phyloP scores from a whole-genome alignment of 1,139 yeast genomes.

The Saccharomyces pastorianus region DNA sequence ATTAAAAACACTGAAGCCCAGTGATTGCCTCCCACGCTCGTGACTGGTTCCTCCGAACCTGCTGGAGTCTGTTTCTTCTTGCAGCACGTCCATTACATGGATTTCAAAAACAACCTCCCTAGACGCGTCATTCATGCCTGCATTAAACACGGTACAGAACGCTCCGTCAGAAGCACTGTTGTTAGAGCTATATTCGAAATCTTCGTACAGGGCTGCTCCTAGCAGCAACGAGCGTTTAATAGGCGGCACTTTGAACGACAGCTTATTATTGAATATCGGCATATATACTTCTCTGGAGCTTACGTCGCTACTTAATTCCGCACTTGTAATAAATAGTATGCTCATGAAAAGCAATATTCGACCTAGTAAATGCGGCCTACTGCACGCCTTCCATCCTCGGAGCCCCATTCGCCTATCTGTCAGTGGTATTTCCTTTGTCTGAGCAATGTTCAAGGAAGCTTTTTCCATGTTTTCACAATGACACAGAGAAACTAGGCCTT shows the following conservation, averaged over 20 bases:
- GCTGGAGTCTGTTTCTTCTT: slow-evolving; percentile 10
- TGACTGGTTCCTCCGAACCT: slow-evolving; percentile 23
- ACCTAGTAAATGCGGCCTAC: not conserved
- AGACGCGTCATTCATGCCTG: slow-evolving; percentile 14
- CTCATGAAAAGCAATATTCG: not conserved
- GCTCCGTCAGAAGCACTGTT: slow-evolving; percentile 10
- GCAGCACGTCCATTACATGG: slow-evolving; percentile 13
- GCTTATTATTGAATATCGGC: not conserved
- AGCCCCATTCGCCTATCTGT: not conserved
- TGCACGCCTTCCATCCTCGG: not conserved
- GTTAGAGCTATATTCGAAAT: not conserved
- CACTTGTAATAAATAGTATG: not conserved
- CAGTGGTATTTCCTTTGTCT: not conserved
- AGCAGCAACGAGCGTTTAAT: not conserved
- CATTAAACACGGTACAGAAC: slow-evolving; percentile 18
- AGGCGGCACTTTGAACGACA: not conserved
- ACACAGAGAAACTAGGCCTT: not conserved
- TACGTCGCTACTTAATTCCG: not conserved
- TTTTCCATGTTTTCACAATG: not conserved
- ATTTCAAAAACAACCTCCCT: slow-evolving; percentile 10
- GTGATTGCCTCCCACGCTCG: slow-evolving; percentile 18
- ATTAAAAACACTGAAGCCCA: slow-evolving; percentile 13
- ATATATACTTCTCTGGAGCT: not conserved
- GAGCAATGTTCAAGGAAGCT: not conserved
- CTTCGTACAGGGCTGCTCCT: not conserved